These are phyloP conservation scores for Psophocarpus tetragonolobus DNA, from an alignment of 306 rosid species.

Conservation along the genomic window DNA sequence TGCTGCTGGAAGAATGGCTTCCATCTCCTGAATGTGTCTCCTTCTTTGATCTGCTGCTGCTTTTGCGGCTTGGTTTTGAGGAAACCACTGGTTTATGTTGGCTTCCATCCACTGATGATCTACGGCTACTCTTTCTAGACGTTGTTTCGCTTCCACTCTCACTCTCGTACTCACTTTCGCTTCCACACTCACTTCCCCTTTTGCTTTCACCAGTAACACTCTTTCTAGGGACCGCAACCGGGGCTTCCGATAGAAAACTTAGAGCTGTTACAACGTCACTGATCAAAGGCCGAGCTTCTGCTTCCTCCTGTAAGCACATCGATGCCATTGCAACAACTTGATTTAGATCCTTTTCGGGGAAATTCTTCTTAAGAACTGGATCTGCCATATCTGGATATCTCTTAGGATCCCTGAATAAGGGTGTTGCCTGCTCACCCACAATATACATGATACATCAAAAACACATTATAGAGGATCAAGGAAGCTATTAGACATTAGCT, in stretches of 20 bases:
- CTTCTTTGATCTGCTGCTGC: conserved; percentile 28
- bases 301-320: conserved; percentile 92
- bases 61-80: conserved; percentile 35
- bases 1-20: conserved; percentile 40
- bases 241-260: conserved; percentile 61
- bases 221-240: conserved; percentile 26
- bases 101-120: background rate
- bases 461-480: background rate
- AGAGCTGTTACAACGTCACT: conserved; percentile 74
- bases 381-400: conserved; percentile 83
- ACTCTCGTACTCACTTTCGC: background rate
- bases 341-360: conserved; percentile 84
- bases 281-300: conserved; percentile 80
- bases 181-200: background rate
- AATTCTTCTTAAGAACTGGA: conserved; percentile 51
- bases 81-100: background rate
- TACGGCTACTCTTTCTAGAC: background rate
- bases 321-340: conserved; percentile 90
- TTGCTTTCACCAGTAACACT: background rate
- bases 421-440: conserved; percentile 73
- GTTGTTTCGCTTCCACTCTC: background rate
- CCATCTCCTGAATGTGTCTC: conserved; percentile 32
- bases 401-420: conserved; percentile 74
- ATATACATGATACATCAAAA: background rate
- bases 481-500: background rate